A percentile compares a stretch with the other conserved stretches of the same genome.
Evolutionary conservation across 306 rosid genomes (phyloP).

Genomic region (Glycyrrhiza uralensis): DNA sequence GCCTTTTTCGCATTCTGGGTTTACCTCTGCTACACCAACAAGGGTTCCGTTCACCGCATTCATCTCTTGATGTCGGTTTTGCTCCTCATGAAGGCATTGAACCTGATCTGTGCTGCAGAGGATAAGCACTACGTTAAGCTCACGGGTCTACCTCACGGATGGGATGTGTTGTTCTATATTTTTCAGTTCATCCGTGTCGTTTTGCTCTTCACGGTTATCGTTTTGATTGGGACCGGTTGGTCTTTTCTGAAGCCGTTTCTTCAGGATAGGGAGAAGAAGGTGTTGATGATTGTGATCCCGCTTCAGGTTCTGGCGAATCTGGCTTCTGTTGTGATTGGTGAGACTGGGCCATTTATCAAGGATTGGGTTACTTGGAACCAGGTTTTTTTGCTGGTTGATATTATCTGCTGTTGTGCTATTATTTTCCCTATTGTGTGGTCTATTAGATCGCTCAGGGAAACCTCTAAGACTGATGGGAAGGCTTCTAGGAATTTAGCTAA

Average conservation of each 20-base stretch:
- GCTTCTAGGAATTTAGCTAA: constrained; percentile 81
- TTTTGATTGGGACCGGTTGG: constrained; percentile 94
- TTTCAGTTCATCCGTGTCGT: constrained; percentile 85
- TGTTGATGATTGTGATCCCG: constrained; percentile 90
- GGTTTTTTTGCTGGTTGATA: constrained; percentile 84
- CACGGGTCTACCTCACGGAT: constrained; percentile 88
- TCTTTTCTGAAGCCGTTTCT: constrained; percentile 78
- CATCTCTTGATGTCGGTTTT: constrained; percentile 69
- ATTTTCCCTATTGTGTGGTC: constrained; percentile 97
- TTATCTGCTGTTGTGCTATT: constrained; percentile 88
- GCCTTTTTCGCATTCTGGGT: constrained; percentile 61
- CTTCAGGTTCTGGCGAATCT: constrained; percentile 86
- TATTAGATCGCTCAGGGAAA: constrained; percentile 75
- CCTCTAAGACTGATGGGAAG: constrained; percentile 87
- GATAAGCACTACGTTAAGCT: constrained; percentile 81
- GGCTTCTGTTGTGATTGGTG: constrained; percentile 88
- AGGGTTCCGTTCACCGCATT: constrained; percentile 67
- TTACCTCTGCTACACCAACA: constrained; percentile 44
- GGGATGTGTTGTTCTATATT: constrained; percentile 90
- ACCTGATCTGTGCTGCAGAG: constrained; percentile 81
- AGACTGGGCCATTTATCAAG: constrained; percentile 86
- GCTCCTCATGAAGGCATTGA: constrained; percentile 67
- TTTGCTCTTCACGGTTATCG: constrained; percentile 71
- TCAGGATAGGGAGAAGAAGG: constrained; percentile 93
- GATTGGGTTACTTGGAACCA: constrained; percentile 98